phyloP scores from a whole-genome alignment of 345 rosid genomes.

The Geranium brycei region DNA sequence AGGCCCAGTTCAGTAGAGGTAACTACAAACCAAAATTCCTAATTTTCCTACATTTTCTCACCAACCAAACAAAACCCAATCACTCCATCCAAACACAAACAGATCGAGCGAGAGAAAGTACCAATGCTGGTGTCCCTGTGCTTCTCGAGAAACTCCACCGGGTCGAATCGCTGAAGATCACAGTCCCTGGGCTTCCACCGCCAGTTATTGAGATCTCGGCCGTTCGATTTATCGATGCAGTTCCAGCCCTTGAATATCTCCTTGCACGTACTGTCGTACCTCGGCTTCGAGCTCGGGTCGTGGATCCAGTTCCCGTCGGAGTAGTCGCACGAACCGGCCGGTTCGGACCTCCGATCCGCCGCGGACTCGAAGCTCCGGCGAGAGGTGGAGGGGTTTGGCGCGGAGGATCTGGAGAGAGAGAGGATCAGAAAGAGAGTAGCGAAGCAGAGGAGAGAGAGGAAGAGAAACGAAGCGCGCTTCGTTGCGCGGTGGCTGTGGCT shows the following conservation, averaged over 20 bases:
- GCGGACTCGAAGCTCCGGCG: constrained; percentile 1
- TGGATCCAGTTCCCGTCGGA: constrained; percentile 72
- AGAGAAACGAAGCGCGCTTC: constrained; percentile 14
- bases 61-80: too few relatives aligned
- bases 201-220: constrained; percentile 51
- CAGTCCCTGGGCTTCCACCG: constrained; percentile 72
- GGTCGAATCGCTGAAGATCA: constrained; percentile 51
- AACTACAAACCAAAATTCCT: neutral
- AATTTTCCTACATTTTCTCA: neutral
- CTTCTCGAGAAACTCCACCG: constrained; percentile 34
- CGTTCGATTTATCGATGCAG: constrained; percentile 60
- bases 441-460: constrained; percentile 44
- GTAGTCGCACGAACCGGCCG: constrained; percentile 33
- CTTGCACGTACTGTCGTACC: constrained; percentile 55
- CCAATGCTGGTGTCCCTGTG: constrained; percentile 62
- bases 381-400: constrained; percentile 13
- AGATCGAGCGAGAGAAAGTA: constrained; percentile 11
- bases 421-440: constrained; percentile 42
- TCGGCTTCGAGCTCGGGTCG: constrained; percentile 24
- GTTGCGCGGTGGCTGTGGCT: constrained; percentile 26
- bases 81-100: too few relatives aligned
- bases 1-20: neutral
- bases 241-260: constrained; percentile 98
- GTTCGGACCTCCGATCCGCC: neutral
- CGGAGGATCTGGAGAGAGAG: constrained; percentile 15